Conservation (phyloP, 2,329 filamentous ascomycete species). For the Aspergillus caelatus region DNA sequence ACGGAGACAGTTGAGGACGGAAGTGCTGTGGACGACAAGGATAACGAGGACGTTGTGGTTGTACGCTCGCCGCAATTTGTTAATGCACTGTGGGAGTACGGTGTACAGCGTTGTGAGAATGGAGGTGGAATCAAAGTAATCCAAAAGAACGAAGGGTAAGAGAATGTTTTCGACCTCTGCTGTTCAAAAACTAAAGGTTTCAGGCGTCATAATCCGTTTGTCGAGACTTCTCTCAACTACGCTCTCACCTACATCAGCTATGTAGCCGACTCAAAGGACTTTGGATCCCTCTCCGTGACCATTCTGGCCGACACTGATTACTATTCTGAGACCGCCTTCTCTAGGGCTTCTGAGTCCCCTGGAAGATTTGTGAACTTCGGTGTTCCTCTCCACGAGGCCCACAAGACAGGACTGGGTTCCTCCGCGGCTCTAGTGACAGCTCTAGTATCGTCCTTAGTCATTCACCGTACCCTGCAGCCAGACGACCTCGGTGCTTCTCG, state of each 20-base stretch:
- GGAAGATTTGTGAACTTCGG: constrained; percentile 74
- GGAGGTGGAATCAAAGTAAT: constrained; percentile 80
- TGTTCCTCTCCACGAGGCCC: constrained; percentile 73
- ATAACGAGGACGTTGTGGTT: constrained; percentile 70
- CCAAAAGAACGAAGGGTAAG: constrained; percentile 55
- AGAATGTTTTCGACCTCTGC: background rate
- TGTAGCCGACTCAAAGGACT: constrained; percentile 53
- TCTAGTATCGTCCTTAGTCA: constrained; percentile 60
- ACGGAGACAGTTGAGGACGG: constrained; percentile 16
- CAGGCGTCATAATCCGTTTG: constrained; percentile 75
- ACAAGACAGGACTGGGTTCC: constrained; percentile 95
- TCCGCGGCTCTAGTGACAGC: constrained; percentile 92
- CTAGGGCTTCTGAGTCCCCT: constrained; percentile 35
- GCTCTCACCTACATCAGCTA: constrained; percentile 75
- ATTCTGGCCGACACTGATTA: constrained; percentile 96
- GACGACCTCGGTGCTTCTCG: constrained; percentile 54
- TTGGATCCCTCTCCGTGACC: constrained; percentile 73
- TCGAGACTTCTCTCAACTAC: constrained; percentile 88
- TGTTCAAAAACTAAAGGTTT: constrained; percentile 16
- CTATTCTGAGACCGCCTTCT: constrained; percentile 72
- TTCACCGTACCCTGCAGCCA: constrained; percentile 47
- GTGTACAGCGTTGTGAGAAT: constrained; percentile 69
- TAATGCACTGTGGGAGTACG: constrained; percentile 85
- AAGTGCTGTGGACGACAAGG: constrained; percentile 56
- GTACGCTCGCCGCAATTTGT: constrained; percentile 91